Conservation (phyloP, 495 filamentous ascomycete genomes). For the Hypoxylon perforatum region DNA sequence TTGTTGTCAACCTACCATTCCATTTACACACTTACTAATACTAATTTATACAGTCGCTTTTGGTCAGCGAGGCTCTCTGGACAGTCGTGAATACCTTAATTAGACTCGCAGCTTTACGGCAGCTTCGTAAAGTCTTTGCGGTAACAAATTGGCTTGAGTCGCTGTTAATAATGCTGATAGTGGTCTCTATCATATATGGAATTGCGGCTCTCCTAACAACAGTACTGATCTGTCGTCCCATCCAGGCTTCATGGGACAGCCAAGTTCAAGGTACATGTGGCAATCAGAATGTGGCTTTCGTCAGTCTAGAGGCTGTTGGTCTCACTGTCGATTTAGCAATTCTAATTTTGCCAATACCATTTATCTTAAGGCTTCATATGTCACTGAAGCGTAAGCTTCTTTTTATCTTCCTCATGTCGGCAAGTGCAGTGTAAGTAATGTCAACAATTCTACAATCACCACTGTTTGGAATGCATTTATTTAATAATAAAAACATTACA, state of each 20-base stretch:
- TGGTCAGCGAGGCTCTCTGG: constrained; percentile 43
- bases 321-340: constrained; percentile 36
- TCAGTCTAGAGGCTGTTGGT: constrained; percentile 36
- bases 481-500: neutral
- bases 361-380: neutral
- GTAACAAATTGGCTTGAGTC: too few relatives aligned
- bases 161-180: neutral
- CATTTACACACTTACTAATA: neutral
- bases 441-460: neutral
- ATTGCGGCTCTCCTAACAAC: constrained; percentile 21
- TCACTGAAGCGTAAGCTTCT: neutral
- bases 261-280: constrained; percentile 30
- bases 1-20: too few relatives aligned
- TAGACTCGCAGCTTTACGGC: constrained; percentile 14
- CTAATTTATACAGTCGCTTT: constrained; percentile 30
- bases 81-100: constrained; percentile 39
- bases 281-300: constrained; percentile 37
- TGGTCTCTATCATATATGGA: constrained; percentile 25
- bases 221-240: constrained; percentile 41
- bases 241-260: constrained; percentile 36
- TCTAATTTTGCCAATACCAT: constrained; percentile 6
- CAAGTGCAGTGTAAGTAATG: constrained; percentile 20
- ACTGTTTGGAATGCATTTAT: neutral
- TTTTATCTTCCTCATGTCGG: neutral
- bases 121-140: constrained; percentile 5